Evolutionary conservation across 768 basidiomycete genomes (phyloP).

Genomic region (Lactarius hatsudake): DNA sequence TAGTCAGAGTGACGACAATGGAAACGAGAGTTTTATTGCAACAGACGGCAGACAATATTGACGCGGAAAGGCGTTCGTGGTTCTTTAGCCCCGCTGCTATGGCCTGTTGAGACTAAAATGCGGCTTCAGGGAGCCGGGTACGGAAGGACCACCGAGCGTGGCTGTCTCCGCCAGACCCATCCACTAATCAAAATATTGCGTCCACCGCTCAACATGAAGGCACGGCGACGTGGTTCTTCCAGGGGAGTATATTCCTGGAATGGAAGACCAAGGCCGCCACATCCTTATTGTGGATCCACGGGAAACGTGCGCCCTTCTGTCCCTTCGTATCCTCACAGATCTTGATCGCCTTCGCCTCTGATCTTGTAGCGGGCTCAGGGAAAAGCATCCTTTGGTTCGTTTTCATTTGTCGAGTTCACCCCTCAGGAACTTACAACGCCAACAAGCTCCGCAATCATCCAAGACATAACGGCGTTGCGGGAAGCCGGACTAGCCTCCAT

Average conservation of each 20-base stretch:
- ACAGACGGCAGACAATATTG: no score
- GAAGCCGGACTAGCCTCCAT: no score
- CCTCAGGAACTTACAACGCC: no score
- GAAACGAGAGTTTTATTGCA: background rate
- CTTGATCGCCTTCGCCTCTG: background rate
- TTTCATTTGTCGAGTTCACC: background rate
- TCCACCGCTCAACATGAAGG: background rate
- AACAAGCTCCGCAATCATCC: no score
- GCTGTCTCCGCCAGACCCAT: background rate
- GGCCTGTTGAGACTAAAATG: background rate
- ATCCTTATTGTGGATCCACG: constrained; percentile 3
- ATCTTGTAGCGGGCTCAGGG: background rate
- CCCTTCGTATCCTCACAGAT: background rate
- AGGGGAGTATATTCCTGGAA: background rate
- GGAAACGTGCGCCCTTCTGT: background rate
- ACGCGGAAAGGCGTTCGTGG: background rate
- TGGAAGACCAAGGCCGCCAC: background rate
- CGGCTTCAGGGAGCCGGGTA: background rate
- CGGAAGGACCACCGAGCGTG: background rate
- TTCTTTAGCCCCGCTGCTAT: background rate
- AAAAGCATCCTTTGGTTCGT: constrained; percentile 6
- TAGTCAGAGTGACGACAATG: no score
- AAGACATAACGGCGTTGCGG: no score
- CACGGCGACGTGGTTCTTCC: background rate
- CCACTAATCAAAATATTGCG: background rate